Conservation (phyloP, 148 eudicot species). For the Camellia granthamiana region DNA sequence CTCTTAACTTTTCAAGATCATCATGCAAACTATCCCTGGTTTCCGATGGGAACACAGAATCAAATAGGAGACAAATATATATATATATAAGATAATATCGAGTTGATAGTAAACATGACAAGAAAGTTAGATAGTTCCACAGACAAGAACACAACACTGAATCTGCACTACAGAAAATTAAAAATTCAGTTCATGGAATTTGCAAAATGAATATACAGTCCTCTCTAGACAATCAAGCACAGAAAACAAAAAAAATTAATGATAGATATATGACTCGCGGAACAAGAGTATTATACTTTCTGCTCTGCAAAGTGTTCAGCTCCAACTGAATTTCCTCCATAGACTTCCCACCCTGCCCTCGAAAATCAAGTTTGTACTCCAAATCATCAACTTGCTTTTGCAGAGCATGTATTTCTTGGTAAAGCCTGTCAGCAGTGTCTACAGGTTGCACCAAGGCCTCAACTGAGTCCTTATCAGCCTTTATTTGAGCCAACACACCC, state of each 20-base stretch:
- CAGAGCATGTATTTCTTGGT: constrained; percentile 54
- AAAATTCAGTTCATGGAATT: constrained; percentile 3
- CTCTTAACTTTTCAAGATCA: constrained; percentile 49
- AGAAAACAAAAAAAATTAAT: constrained; percentile 8
- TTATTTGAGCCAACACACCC: constrained; percentile 82
- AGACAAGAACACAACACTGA: not conserved
- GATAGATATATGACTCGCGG: not conserved
- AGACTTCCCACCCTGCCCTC: constrained; percentile 56
- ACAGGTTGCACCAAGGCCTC: constrained; percentile 71
- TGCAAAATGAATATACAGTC: not conserved
- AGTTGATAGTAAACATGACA: not conserved
- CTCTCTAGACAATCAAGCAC: constrained; percentile 4
- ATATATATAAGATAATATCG: not conserved
- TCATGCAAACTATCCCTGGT: constrained; percentile 52
- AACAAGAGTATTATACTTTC: constrained; percentile 40
- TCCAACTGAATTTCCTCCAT: constrained; percentile 64
- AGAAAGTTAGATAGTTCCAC: not conserved
- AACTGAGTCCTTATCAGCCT: constrained; percentile 78
- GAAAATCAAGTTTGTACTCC: constrained; percentile 57
- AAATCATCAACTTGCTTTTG: constrained; percentile 59
- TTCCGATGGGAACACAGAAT: constrained; percentile 12
- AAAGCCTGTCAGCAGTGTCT: constrained; percentile 66
- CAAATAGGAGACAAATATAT: not conserved
- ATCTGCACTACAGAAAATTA: not conserved
- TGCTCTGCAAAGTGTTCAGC: constrained; percentile 50